Conservation (phyloP, 2,329 filamentous ascomycete genomes). For the Colletotrichum neosansevieriae region DNA sequence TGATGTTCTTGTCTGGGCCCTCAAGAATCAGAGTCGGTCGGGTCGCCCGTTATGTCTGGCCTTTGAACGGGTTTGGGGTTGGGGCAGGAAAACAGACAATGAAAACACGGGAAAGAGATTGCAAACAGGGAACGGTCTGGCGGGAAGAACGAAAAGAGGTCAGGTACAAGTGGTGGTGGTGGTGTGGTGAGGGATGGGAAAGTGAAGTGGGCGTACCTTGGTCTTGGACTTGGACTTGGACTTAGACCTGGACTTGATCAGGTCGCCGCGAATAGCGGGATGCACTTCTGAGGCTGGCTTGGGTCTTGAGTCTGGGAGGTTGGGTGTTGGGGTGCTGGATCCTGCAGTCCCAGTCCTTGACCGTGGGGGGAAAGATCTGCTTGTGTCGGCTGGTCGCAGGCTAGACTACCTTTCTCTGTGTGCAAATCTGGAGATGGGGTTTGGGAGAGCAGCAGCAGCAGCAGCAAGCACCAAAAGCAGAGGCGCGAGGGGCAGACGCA, state of each 20-base stretch:
- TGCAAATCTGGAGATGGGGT: background rate
- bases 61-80: background rate
- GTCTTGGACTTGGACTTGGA: slow-evolving; percentile 1
- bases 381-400: slow-evolving; percentile 21
- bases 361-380: slow-evolving; percentile 24
- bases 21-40: slow-evolving; percentile 6
- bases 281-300: slow-evolving; percentile 29
- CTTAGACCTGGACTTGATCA: background rate
- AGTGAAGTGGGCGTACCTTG: slow-evolving; percentile 8
- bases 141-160: slow-evolving; percentile 8
- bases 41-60: background rate
- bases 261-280: background rate
- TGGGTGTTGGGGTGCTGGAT: slow-evolving; percentile 39
- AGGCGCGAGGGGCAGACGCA: too few species aligned
- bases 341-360: background rate
- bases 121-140: background rate
- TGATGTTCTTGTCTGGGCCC: slow-evolving; percentile 3
- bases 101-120: background rate
- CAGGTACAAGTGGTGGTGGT: slow-evolving; percentile 4
- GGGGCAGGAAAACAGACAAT: background rate
- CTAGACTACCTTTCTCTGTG: background rate
- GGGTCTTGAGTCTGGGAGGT: slow-evolving; percentile 27
- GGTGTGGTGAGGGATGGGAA: background rate
- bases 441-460: background rate
- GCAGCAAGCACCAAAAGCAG: background rate